phyloP scores from a whole-genome alignment of 108 stramenopile species.

The Skeletonema menzelii region DNA sequence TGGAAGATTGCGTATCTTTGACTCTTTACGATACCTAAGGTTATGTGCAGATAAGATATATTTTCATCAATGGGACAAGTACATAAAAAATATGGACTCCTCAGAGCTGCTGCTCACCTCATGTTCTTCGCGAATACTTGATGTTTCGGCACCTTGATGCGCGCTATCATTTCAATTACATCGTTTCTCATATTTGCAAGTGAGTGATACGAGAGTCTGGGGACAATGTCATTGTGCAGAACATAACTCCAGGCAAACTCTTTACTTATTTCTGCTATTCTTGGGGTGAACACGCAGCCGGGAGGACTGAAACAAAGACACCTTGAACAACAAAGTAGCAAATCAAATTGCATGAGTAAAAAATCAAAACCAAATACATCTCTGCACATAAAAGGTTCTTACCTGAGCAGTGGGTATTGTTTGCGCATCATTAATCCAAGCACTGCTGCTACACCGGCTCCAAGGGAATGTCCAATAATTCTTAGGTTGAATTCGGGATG shows the following conservation, averaged over 20 bases:
- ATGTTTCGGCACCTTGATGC: slow-evolving; percentile 86
- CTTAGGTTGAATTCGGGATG: slow-evolving; percentile 70
- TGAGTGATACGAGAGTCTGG: slow-evolving; percentile 71
- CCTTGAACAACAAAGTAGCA: neutral
- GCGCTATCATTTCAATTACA: slow-evolving; percentile 76
- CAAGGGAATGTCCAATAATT: slow-evolving; percentile 91
- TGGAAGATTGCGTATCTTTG: neutral
- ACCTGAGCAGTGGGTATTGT: slow-evolving; percentile 65
- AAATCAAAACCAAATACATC: too few relatives aligned
- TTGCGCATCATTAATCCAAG: slow-evolving; percentile 78
- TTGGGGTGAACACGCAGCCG: slow-evolving; percentile 80
- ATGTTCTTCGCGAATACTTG: slow-evolving; percentile 59
- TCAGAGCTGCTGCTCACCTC: slow-evolving; percentile 9
- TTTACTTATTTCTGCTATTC: slow-evolving; percentile 59
- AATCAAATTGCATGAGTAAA: neutral
- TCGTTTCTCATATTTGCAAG: slow-evolving; percentile 79
- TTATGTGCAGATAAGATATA: slow-evolving; percentile 8
- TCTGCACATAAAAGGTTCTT: neutral
- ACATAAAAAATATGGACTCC: neutral
- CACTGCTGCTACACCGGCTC: slow-evolving; percentile 87
- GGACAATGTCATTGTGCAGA: slow-evolving; percentile 85
- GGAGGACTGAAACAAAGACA: slow-evolving; percentile 88
- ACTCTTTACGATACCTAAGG: neutral
- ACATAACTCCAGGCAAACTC: slow-evolving; percentile 51
- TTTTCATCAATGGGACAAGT: slow-evolving; percentile 21